Evolutionary conservation across 129 eudicot species (phyloP), one percentile per base, ranked within the genome.

Genomic region (Flaveria trinervia): DNA sequence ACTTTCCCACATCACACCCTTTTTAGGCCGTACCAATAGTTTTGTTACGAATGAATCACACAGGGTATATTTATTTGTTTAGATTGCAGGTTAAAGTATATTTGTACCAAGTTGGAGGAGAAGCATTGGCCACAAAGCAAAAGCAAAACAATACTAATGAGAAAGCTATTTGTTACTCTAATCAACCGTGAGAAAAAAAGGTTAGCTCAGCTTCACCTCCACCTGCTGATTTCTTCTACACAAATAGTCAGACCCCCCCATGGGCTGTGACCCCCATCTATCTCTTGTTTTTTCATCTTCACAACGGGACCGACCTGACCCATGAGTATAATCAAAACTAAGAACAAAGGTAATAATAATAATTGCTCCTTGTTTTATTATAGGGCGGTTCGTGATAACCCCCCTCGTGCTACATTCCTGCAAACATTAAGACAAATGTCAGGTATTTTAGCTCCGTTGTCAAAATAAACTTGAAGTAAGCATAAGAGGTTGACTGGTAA

Each of bases 391-490:
- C 93, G 88, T 23, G 87, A 84, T 75, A 84, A 71, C 18, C 96
- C 97, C 55, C 91, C 87, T 81, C 97, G 84, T 76, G 83, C 65
- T 72, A 82, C 71, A 48, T 44, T 84, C 89, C 97, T 91, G 88
- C 88, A 87, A 51, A 73, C 48, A 72, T 20, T 44, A 55, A 26
- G 30, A 16, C 8, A 48, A 13, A 26, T 11, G 36, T 22, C 15
- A 33, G 16, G 7, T 23, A 59, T 59, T 10, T 59, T 59, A 11
- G 7, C 44, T 44, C 36, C 25, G 36, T 59, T 55, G 61, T 50
- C 17, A 12, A 55, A 17, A 18, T 55, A 55, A 55, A 17, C 62
- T 55, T 55, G 62, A 17, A n/a, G 60, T 6, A n/a, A 5, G 3
- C 23, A 5, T 17, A 54, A 50, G 56, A n/a, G 6, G 41, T 36